These are phyloP conservation scores for Neurospora cerealis DNA, from an alignment of 495 filamentous ascomycete genomes.

Conservation along the genomic window DNA sequence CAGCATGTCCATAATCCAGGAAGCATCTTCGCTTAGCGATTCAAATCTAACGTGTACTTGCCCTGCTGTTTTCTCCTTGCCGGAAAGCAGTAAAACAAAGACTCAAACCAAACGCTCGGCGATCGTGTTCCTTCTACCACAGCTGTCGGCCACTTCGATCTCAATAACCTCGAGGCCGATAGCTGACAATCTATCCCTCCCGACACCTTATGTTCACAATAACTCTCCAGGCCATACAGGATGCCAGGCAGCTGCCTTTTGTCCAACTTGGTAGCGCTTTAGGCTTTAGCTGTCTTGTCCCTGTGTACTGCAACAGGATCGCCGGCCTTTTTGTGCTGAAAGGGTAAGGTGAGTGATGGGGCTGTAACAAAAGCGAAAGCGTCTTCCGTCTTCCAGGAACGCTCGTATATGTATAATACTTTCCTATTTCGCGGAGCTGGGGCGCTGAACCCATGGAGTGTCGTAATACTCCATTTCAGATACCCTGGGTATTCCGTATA, in stretches of 20 bases:
- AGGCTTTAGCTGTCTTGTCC: not conserved
- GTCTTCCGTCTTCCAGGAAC: not conserved
- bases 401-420: not conserved
- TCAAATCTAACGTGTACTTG: not conserved
- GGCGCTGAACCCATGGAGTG: not conserved
- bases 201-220: not conserved
- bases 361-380: not conserved
- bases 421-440: not conserved
- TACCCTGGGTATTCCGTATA: not conserved
- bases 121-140: not conserved
- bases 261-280: not conserved
- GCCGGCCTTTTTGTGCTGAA: not conserved
- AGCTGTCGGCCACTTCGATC: not conserved
- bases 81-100: not conserved
- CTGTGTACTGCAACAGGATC: too few relatives aligned
- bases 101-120: not conserved
- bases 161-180: not conserved
- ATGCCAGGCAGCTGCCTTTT: not conserved
- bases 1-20: not conserved
- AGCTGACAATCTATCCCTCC: not conserved
- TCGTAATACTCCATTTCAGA: not conserved
- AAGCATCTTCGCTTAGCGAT: not conserved
- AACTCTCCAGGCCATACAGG: not conserved
- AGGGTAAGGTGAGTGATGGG: not conserved
- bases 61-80: not conserved